Conservation (phyloP, 2,329 filamentous ascomycete genomes). For the Arthrobotrys sphaeroides region DNA sequence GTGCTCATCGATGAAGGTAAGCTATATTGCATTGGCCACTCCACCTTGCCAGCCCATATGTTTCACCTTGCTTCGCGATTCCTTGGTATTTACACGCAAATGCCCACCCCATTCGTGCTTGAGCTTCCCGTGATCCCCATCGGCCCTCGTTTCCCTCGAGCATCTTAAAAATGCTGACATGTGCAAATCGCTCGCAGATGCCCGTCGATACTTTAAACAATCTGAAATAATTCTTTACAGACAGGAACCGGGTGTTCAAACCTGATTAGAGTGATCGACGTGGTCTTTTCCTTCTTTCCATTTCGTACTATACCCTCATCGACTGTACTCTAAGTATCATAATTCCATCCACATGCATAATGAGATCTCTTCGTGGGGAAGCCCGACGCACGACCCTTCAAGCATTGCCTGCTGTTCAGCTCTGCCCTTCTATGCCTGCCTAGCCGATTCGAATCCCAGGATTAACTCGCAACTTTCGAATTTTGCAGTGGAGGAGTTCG, state of each 20-base stretch:
- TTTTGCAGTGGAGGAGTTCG: conserved; percentile 21
- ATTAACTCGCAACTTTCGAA: conserved; percentile 6
- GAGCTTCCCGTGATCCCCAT: conserved; percentile 48
- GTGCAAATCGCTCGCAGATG: conserved; percentile 69
- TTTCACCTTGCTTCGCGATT: conserved; percentile 50
- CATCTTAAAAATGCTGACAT: conserved; percentile 30
- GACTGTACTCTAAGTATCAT: conserved; percentile 51
- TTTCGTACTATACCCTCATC: conserved; percentile 51
- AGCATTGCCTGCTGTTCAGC: conserved; percentile 24
- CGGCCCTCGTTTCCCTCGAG: conserved; percentile 46
- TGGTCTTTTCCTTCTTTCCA: conserved; percentile 15
- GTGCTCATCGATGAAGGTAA: conserved; percentile 93
- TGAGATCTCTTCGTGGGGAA: conserved; percentile 47
- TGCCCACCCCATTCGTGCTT: conserved; percentile 12
- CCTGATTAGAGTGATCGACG: conserved; percentile 44
- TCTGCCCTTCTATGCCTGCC: conserved; percentile 20
- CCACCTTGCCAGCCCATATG: conserved; percentile 10
- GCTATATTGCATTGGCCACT: conserved; percentile 17
- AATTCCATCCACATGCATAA: conserved; percentile 43
- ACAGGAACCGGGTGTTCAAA: conserved; percentile 65
- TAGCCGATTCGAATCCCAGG: conserved; percentile 26
- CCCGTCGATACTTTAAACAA: conserved; percentile 97
- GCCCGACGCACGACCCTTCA: conserved; percentile 23
- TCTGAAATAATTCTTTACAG: conserved; percentile 97
- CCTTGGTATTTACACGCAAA: conserved; percentile 22